A percentile compares a stretch with the other conserved stretches of the same genome.
phyloP scores from a whole-genome alignment of 768 basidiomycete genomes.

The Amyloporia xantha region DNA sequence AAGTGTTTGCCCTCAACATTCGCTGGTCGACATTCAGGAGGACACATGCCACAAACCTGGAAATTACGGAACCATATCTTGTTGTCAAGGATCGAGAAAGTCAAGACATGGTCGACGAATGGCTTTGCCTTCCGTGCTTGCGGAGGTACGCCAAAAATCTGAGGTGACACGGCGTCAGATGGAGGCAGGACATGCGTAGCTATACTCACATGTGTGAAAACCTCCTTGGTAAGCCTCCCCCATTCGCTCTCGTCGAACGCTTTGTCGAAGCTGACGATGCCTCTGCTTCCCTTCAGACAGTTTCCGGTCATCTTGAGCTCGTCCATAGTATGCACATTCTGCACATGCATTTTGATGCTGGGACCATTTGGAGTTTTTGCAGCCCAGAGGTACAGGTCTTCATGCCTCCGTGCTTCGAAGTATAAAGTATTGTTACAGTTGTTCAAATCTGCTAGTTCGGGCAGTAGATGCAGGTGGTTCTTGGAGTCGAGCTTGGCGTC shows the following conservation, averaged over 20 bases:
- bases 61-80: slow-evolving; percentile 99
- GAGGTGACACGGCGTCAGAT: not conserved
- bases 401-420: slow-evolving; percentile 93
- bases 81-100: slow-evolving; percentile 90
- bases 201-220: slow-evolving; percentile 80
- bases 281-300: slow-evolving; percentile 92
- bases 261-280: slow-evolving; percentile 87
- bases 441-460: slow-evolving; percentile 93
- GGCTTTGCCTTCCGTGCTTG: slow-evolving; percentile 90
- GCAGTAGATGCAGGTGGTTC: slow-evolving; percentile 84
- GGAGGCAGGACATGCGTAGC: slow-evolving; percentile 1
- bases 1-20: too few relatives aligned
- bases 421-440: slow-evolving; percentile 98
- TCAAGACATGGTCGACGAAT: slow-evolving; percentile 95
- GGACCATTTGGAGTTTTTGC: slow-evolving; percentile 97
- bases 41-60: slow-evolving; percentile 74
- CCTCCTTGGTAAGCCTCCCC: slow-evolving; percentile 83
- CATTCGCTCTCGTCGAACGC: slow-evolving; percentile 86
- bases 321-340: slow-evolving; percentile 99
- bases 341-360: slow-evolving; percentile 94
- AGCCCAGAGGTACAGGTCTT: slow-evolving; percentile 96
- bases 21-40: too few relatives aligned
- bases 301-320: slow-evolving; percentile 99
- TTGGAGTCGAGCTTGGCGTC: slow-evolving; percentile 98
- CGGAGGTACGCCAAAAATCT: slow-evolving; percentile 96